Conservation (phyloP, 257 asterid genomes). For the Lavandula angustifolia region DNA sequence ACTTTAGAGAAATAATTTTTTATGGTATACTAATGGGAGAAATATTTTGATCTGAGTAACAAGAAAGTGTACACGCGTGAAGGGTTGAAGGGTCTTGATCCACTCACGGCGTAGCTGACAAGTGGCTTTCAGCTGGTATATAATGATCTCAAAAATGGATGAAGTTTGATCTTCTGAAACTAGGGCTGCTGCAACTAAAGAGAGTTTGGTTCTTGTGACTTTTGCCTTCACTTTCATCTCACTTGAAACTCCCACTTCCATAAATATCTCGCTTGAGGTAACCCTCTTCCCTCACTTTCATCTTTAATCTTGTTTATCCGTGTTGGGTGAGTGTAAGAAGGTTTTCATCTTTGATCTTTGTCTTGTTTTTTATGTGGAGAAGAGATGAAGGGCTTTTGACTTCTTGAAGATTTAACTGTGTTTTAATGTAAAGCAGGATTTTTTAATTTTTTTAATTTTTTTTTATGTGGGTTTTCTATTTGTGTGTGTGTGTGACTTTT, state of each 20-base stretch:
- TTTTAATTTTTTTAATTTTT: background rate
- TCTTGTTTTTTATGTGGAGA: background rate
- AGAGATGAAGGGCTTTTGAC: slow-evolving; percentile 1
- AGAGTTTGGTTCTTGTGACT: slow-evolving; percentile 32
- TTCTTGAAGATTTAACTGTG: slow-evolving; percentile 29
- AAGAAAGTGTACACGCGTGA: background rate
- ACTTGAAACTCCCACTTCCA: slow-evolving; percentile 21
- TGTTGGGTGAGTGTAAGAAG: background rate
- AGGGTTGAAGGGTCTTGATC: slow-evolving; percentile 34
- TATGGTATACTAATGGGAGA: too few relatives aligned
- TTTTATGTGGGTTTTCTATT: slow-evolving; percentile 2
- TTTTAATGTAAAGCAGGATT: slow-evolving; percentile 13
- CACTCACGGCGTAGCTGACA: slow-evolving; percentile 21
- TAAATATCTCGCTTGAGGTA: slow-evolving; percentile 28
- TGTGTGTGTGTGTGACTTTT: slow-evolving; percentile 9
- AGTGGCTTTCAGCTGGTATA: slow-evolving; percentile 29
- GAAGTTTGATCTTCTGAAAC: background rate
- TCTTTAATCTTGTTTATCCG: background rate
- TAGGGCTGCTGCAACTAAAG: slow-evolving; percentile 5
- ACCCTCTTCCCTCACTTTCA: background rate
- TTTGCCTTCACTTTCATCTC: slow-evolving; percentile 16
- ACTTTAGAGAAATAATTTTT: too few relatives aligned
- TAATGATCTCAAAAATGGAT: slow-evolving; percentile 4
- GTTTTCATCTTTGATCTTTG: background rate
- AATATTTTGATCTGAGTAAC: background rate